phyloP scores from a whole-genome alignment of 306 rosid genomes.

The Trifolium pratense region DNA sequence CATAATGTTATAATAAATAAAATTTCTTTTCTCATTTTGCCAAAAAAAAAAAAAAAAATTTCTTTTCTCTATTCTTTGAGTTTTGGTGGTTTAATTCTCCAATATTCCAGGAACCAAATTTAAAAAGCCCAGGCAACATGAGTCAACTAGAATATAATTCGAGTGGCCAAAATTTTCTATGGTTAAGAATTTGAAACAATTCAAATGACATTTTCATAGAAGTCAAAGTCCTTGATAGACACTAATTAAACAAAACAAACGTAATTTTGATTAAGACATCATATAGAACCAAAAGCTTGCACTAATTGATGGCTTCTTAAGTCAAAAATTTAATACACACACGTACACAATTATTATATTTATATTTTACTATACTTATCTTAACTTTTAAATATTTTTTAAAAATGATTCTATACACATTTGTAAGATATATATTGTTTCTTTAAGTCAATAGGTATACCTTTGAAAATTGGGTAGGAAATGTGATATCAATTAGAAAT shows the following conservation, averaged over 20 bases:
- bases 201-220: constrained; percentile 11
- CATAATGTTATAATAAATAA: neutral
- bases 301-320: constrained; percentile 12
- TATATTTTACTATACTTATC: neutral
- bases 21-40: too few species aligned
- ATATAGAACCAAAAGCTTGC: constrained; percentile 7
- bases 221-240: constrained; percentile 39
- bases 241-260: constrained; percentile 16
- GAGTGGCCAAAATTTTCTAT: constrained; percentile 19
- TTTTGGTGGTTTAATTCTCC: constrained; percentile 23
- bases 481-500: constrained; percentile 14
- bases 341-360: neutral
- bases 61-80: neutral
- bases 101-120: constrained; percentile 37
- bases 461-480: constrained; percentile 21
- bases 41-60: too few species aligned
- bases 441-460: neutral
- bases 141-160: constrained; percentile 42
- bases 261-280: constrained; percentile 31
- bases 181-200: constrained; percentile 25
- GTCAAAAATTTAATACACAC: neutral
- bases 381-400: neutral
- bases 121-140: neutral
- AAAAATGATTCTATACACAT: neutral
- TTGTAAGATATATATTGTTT: constrained; percentile 14